Base-by-base conservation (phyloP, 1,139 yeast species). In the Kazachstania sp. region DNA sequence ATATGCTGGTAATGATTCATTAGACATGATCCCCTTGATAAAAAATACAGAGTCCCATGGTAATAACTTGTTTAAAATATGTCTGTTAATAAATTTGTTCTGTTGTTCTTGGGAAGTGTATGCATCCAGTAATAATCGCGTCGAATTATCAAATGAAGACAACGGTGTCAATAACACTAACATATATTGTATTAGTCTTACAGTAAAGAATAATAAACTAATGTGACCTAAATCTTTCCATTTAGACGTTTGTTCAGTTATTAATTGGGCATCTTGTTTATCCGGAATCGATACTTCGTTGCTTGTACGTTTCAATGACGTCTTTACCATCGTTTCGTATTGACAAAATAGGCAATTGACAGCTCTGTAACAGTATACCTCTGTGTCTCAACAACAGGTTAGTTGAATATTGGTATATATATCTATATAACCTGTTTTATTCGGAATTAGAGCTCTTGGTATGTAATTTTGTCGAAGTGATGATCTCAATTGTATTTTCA, bases 1-100 rank as follows among this genome's bases (percentile, higher is more conserved):
- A 64, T 73, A 88, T 35, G 65, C 63, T 29, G 74, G 67, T 2
- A 68, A 62, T 0, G 74, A 79, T 29, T 76, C 66, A 18, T 67
- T 62, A 35, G 84, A 78, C 42, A 81, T 61, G 47, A 55, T 53
- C 4, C 51, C 52, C 44, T 81, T 78, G 26, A 77, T 65, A 59
- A 85, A 88, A 64, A 83, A 87, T 0, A 88, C 95, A 2, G 83
- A 74, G 64, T 92, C 98, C 97, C 97, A 90, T 6, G 81, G 74
- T 31, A 85, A 69, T 8, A 86, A 69, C 50, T 79, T 78, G 41
- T 77, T 70, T 40, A 74, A 65, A 1, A 71, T 50, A 29, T 59
- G 37, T 7, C 13, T 43, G 46, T 57, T 54, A 60, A 60, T 58
- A 34, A 47, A 51, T 6, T 13, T 32, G 13, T 11, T 37, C 29